These are phyloP conservation scores for Coffea humblotiana DNA, from an alignment of 305 asterid genomes.

Conservation along the genomic window DNA sequence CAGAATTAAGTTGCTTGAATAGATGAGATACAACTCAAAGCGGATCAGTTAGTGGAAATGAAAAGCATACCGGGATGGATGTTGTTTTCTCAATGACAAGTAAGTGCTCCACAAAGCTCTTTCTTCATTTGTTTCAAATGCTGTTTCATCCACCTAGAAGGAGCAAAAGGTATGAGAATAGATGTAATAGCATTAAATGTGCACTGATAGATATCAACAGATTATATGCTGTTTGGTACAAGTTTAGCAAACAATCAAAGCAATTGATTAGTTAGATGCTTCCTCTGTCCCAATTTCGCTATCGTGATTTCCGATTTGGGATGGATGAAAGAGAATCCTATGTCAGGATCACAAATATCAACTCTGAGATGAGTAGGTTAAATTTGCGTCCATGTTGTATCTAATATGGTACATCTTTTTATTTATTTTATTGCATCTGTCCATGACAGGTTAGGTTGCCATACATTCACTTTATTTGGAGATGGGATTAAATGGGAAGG, in stretches of 20 bases:
- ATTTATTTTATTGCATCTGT: background rate
- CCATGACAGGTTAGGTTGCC: background rate
- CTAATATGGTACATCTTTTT: background rate
- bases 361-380: too few relatives aligned
- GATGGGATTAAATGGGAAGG: background rate
- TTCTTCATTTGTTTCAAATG: conserved; percentile 78
- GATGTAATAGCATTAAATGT: conserved; percentile 1
- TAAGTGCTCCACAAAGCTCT: conserved; percentile 75
- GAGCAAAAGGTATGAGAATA: conserved; percentile 11
- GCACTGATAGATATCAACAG: background rate
- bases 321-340: too few relatives aligned
- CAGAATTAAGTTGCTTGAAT: conserved; percentile 3
- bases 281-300: background rate
- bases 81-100: conserved; percentile 64
- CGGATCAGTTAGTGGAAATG: conserved; percentile 13
- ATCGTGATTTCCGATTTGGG: background rate
- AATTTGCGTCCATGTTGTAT: too few relatives aligned
- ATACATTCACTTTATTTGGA: background rate
- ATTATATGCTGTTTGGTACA: background rate
- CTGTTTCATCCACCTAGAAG: conserved; percentile 81
- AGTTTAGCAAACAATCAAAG: background rate
- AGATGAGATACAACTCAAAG: background rate
- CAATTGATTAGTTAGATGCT: background rate
- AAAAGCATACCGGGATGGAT: conserved; percentile 57
- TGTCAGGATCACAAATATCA: too few relatives aligned